Conservation (phyloP, 2,329 filamentous ascomycete species). For the Emergomyces orientalis region DNA sequence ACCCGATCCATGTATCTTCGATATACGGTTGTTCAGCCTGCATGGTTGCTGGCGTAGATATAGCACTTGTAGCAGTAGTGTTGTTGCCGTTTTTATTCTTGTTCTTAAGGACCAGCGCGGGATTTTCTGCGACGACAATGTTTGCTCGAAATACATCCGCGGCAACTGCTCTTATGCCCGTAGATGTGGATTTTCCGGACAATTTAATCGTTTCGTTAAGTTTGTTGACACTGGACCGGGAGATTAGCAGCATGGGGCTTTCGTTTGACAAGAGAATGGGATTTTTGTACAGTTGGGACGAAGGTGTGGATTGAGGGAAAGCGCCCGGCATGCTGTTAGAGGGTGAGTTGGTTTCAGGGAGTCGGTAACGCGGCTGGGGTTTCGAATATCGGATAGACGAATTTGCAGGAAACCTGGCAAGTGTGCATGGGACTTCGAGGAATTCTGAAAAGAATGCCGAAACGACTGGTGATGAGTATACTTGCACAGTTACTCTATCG, state of each 20-base stretch:
- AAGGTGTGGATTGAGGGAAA: slow-evolving; percentile 42
- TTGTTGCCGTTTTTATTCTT: not conserved
- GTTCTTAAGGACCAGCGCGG: slow-evolving; percentile 23
- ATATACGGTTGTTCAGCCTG: slow-evolving; percentile 53
- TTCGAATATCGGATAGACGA: slow-evolving; percentile 61
- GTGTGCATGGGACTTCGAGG: slow-evolving; percentile 67
- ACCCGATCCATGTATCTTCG: slow-evolving; percentile 66
- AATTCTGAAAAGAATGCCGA: slow-evolving; percentile 68
- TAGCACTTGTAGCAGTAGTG: not conserved
- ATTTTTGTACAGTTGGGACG: slow-evolving; percentile 38
- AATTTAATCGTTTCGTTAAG: slow-evolving; percentile 64
- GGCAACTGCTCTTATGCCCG: slow-evolving; percentile 47
- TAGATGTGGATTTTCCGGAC: slow-evolving; percentile 43
- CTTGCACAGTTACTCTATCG: slow-evolving; percentile 60
- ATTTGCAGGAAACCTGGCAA: slow-evolving; percentile 73
- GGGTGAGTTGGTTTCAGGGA: slow-evolving; percentile 14
- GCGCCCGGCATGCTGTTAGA: slow-evolving; percentile 41
- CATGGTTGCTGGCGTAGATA: slow-evolving; percentile 23
- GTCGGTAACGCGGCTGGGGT: slow-evolving; percentile 50
- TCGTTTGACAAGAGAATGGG: slow-evolving; percentile 81
- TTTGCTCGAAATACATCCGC: slow-evolving; percentile 81
- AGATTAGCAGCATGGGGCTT: slow-evolving; percentile 81
- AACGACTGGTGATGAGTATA: slow-evolving; percentile 58
- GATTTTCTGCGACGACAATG: slow-evolving; percentile 57
- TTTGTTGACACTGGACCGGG: slow-evolving; percentile 65